A percentile compares a stretch with the other conserved stretches of the same genome.
Conservation (phyloP, 2,329 filamentous ascomycete species). For the Sporothrix euskadiensis region DNA sequence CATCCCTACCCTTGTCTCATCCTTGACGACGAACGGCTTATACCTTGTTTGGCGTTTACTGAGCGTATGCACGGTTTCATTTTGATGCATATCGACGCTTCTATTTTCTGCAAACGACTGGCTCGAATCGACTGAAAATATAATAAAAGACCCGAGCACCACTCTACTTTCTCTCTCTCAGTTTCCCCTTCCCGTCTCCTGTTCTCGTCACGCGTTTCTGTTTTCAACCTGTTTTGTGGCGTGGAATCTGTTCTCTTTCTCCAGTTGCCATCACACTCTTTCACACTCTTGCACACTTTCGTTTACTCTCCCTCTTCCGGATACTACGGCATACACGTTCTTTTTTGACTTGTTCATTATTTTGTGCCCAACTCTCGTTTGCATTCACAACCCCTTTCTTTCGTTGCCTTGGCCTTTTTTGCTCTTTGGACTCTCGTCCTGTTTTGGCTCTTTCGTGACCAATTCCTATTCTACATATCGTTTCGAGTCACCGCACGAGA, state of each 20-base stretch:
- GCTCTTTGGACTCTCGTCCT: too few relatives aligned
- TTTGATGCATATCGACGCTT: neutral
- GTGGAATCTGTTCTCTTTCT: slow-evolving; percentile 21
- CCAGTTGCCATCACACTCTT: neutral
- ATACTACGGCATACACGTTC: slow-evolving; percentile 1
- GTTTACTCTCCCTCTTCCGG: neutral
- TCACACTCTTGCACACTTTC: neutral
- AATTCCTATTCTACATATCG: neutral
- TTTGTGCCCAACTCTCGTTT: slow-evolving; percentile 5
- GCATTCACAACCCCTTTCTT: neutral
- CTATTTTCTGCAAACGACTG: neutral
- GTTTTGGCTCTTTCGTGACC: neutral
- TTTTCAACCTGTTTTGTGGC: neutral
- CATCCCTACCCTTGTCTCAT: neutral
- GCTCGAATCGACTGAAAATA: neutral
- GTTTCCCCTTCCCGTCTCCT: neutral
- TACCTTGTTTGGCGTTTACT: slow-evolving; percentile 14
- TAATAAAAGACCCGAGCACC: slow-evolving; percentile 11
- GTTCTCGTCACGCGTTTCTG: slow-evolving; percentile 10
- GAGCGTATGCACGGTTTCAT: neutral
- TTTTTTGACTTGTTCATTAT: slow-evolving; percentile 24
- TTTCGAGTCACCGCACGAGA: neutral
- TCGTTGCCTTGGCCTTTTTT: neutral
- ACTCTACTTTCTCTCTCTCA: neutral
- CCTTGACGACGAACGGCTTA: neutral